Percentiles rank a stretch among this genome's conserved stretches.
Evolutionary conservation across 106 monocot species (phyloP).

Genomic region (Acanthochlamys bracteata): DNA sequence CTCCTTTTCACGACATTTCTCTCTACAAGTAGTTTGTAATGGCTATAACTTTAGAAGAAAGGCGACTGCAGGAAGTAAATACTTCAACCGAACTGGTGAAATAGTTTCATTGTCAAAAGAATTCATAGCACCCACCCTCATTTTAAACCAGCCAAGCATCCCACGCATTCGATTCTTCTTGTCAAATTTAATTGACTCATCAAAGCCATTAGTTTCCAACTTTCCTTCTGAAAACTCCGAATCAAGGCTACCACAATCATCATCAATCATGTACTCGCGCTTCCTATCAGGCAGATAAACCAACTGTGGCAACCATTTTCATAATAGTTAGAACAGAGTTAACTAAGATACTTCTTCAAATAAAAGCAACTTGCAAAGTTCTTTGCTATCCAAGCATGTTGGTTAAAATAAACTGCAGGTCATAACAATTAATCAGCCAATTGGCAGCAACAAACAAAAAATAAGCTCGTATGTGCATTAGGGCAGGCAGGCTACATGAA

Average conservation of each 20-base stretch:
- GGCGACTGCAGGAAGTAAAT: too few species aligned
- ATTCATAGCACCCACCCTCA: constrained; percentile 30
- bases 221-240: constrained; percentile 65
- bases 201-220: constrained; percentile 28
- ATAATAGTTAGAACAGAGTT: too few species aligned
- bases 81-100: too few species aligned
- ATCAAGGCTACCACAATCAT: constrained; percentile 61
- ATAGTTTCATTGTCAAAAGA: neutral
- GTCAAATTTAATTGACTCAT: constrained; percentile 49
- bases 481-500: too few species aligned
- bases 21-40: too few species aligned
- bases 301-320: constrained; percentile 40
- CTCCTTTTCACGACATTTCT: too few species aligned
- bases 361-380: too few species aligned
- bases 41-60: too few species aligned
- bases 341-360: too few species aligned
- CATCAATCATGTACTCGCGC: constrained; percentile 57
- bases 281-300: constrained; percentile 87
- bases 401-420: too few species aligned
- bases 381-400: too few species aligned
- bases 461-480: neutral
- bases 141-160: constrained; percentile 95
- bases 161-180: constrained; percentile 63
- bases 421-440: too few species aligned
- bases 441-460: neutral